Evolutionary conservation across 495 filamentous ascomycete genomes (phyloP).

Genomic region (Penicillium fimorum): DNA sequence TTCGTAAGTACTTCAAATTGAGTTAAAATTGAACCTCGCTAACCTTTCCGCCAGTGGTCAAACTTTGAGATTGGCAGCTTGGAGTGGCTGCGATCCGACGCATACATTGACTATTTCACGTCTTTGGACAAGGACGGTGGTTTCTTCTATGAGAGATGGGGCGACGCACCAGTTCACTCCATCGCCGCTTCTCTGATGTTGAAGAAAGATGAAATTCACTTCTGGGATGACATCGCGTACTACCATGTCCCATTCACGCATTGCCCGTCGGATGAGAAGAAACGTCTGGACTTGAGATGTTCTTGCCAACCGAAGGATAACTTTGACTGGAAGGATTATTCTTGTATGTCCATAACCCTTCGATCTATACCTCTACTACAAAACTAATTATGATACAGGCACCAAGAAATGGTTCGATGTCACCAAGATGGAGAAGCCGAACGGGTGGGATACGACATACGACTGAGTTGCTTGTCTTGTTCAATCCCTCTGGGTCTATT

Average conservation of each 20-base stretch:
- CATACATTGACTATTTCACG: slow-evolving; percentile 79
- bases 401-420: slow-evolving; percentile 81
- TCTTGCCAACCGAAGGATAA: slow-evolving; percentile 94
- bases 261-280: slow-evolving; percentile 85
- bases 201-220: slow-evolving; percentile 90
- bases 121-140: slow-evolving; percentile 77
- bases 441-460: slow-evolving; percentile 68
- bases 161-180: slow-evolving; percentile 90
- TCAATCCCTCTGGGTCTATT: slow-evolving; percentile 19
- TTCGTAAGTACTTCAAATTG: slow-evolving; percentile 63
- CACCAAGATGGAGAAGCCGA: slow-evolving; percentile 74
- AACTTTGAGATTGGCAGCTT: slow-evolving; percentile 89
- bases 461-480: slow-evolving; percentile 43
- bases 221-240: slow-evolving; percentile 98
- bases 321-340: slow-evolving; percentile 98
- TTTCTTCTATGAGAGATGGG: slow-evolving; percentile 94
- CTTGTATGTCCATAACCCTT: slow-evolving; percentile 60
- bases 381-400: slow-evolving; percentile 44
- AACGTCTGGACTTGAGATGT: slow-evolving; percentile 77
- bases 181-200: slow-evolving; percentile 85
- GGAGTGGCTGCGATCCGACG: slow-evolving; percentile 75
- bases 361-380: neutral
- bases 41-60: slow-evolving; percentile 62
- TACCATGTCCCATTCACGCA: slow-evolving; percentile 99
- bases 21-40: neutral